Evolutionary conservation across 1,139 yeast genomes (phyloP), one percentile per base, ranked within the genome.

Genomic region (Yamadazyma atmosphaerica): DNA sequence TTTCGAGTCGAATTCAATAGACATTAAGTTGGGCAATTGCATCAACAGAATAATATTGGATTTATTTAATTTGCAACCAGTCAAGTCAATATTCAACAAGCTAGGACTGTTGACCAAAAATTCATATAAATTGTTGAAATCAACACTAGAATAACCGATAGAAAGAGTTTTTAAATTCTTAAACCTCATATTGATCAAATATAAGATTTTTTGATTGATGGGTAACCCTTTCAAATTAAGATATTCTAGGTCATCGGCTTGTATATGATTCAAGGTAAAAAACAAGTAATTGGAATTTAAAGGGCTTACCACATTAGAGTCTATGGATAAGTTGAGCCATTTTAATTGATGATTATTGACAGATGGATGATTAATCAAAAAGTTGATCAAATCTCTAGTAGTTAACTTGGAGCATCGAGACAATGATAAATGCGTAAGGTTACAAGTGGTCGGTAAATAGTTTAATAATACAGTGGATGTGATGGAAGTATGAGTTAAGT

Each of bases 271-370:
- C 39, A 83, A 60, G 4, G 83, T 63, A 64, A 72, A 73, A 56
- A 82, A 62, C 45, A 83, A 67, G 41, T 75, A 89, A 51, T 73
- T 73, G 36, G 78, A 79, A 26, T 73, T 77, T 50, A 83, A 70
- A 2, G 85, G 81, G 11, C 83, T 72, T 6, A 79, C 80, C 36
- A 83, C 81, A 49, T 86, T 73, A 41, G 82, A 72, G 54, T 86
- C 92, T 44, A 81, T 81, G 58, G 85, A 87, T 37, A 88, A 65
- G 51, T 82, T 86, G 25, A 88, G 72, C 96, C 96, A 88, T 41
- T 74, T 72, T 36, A 88, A 65, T 18, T 78, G 68, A 23, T 72
- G 74, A 38, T 67, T 61, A 15, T 73, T 65, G 2, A 85, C 79
- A 0, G 92, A 76, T 0, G 92, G 90, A 61, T 87, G 94, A 44